Conservation (phyloP, 2,329 filamentous ascomycete genomes). For the Diaporthe longicolla region DNA sequence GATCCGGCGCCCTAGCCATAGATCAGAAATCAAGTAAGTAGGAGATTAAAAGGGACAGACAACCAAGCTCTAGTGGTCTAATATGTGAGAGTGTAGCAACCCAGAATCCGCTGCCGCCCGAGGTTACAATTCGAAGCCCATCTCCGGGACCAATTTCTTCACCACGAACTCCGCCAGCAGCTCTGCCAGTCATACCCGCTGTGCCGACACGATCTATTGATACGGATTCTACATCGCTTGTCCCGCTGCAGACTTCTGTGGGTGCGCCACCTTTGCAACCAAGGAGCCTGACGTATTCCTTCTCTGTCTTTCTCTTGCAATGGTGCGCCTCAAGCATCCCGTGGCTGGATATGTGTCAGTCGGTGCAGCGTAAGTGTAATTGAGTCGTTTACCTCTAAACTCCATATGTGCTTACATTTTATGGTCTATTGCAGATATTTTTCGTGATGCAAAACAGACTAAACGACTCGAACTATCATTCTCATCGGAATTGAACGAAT, state of each 20-base stretch:
- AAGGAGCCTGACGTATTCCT: not conserved
- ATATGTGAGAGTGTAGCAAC: not conserved
- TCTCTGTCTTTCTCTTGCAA: not conserved
- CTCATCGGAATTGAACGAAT: not conserved
- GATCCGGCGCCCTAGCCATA: not conserved
- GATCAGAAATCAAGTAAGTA: not conserved
- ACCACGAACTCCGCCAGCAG: not conserved
- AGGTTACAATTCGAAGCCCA: not conserved
- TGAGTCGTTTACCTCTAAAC: not conserved
- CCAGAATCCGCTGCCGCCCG: not conserved
- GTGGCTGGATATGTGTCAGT: constrained; percentile 1
- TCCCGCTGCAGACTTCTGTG: not conserved
- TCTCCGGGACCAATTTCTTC: not conserved
- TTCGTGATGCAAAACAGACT: not conserved
- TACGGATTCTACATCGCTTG: too few species aligned
- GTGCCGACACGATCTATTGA: too few species aligned
- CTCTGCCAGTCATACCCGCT: too few species aligned
- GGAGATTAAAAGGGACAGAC: too few species aligned
- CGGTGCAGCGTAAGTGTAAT: not conserved
- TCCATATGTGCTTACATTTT: not conserved
- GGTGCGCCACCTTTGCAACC: not conserved
- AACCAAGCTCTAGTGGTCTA: not conserved
- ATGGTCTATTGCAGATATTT: not conserved
- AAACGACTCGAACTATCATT: not conserved
- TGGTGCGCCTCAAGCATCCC: not conserved